Base-by-base conservation (phyloP, 2,329 filamentous ascomycete species). In the Penicillium sp. region DNA sequence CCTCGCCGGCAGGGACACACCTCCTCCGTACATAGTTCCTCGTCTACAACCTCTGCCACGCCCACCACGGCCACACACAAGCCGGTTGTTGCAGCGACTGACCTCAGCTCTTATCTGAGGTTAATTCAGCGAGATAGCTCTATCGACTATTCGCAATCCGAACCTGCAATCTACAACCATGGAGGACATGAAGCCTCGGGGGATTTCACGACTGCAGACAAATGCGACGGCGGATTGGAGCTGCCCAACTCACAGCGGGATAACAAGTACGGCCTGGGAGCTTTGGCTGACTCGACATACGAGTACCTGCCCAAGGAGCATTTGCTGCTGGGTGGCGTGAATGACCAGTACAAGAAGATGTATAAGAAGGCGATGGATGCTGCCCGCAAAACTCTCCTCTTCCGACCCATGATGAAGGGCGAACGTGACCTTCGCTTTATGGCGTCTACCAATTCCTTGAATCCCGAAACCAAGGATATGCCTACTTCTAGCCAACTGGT, bases 241-340 rank as follows among this genome's bases (percentile, higher is more conserved):
- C 69, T 69, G 27, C 69, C 73, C 18, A 61, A 65, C 2, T 63
- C 66, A 3, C 55, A 51, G 22, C 57, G 50, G 10, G 60, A 54
- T 4, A 72, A 78, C 50, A 70, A 57, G 5, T 79, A 76, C 46
- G 70, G 66, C 5, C 54, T 79, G 47, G 76, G 73, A n/a, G 74
- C 67, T 30, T 68, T 71, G 62, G 73, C 74, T 4, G 76, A 79
- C 56, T 78, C 76, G 8, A 72, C 74, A 2, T 79, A 78, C 53
- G 77, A 79, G 56, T 79, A 79, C 51, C 60, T 79, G n/a, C 76
- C 76, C 4, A 79, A 79, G 55, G 71, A 76, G 60, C 72, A 76
- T 51, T 67, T 77, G 50, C 66, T 78, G 31, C 65, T 79, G 4
- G 74, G 76, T 24, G 74, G 74, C n/a, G 58, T 70, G 16, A 68